These are phyloP conservation scores for Mortierella sp. DNA, from an alignment of 371 early-diverging fungal genomes.

Conservation along the genomic window DNA sequence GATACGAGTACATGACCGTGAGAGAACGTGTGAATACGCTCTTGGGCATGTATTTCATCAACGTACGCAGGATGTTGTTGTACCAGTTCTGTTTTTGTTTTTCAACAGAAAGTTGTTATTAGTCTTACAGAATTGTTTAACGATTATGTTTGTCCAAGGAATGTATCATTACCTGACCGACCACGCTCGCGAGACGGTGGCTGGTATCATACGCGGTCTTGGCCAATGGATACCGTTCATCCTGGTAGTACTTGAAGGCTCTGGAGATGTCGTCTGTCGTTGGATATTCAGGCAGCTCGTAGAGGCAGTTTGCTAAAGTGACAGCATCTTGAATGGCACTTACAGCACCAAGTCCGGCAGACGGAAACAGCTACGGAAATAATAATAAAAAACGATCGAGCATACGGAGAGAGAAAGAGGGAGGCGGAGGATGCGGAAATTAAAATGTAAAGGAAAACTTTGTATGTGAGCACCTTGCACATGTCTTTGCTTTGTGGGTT, in stretches of 20 bases:
- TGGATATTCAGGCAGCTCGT: conserved; percentile 14
- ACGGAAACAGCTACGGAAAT: conserved; percentile 21
- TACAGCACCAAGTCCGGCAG: conserved; percentile 40
- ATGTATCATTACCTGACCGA: conserved; percentile 19
- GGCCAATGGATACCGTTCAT: conserved; percentile 33
- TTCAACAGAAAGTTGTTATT: background rate
- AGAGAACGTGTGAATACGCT: conserved; percentile 8
- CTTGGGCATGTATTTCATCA: conserved; percentile 7
- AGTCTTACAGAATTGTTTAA: background rate
- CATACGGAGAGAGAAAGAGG: background rate
- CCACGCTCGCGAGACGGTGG: conserved; percentile 8
- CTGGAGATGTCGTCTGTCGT: conserved; percentile 16
- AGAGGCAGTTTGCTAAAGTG: conserved; percentile 29
- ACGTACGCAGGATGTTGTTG: conserved; percentile 3
- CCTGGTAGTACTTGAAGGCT: conserved; percentile 23
- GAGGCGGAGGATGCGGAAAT: background rate
- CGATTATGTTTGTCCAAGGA: background rate
- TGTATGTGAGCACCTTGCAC: no score
- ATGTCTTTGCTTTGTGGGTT: no score
- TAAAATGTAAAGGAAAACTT: background rate
- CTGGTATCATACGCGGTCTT: conserved; percentile 31
- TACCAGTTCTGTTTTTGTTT: background rate
- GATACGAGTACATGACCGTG: conserved; percentile 15
- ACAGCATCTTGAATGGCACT: conserved; percentile 46
- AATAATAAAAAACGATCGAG: background rate